These are phyloP conservation scores for Closterium sp. DNA, from an alignment of 139 green algal genomes.

Conservation along the genomic window DNA sequence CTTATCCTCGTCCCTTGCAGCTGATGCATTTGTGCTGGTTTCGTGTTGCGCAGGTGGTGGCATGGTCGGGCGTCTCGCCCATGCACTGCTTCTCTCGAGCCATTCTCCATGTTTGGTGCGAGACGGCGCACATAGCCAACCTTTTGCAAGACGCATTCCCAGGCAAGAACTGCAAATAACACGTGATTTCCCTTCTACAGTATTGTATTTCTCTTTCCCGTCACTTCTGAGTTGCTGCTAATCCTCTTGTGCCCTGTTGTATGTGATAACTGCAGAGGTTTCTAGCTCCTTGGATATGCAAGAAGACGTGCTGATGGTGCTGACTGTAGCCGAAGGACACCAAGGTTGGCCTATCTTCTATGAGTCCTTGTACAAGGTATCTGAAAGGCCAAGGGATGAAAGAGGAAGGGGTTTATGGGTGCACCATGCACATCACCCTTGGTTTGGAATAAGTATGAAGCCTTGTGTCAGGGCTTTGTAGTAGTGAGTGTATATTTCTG, in stretches of 20 bases:
- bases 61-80: conserved; percentile 6
- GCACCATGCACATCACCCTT: not conserved
- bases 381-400: not conserved
- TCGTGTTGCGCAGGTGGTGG: conserved; percentile 32
- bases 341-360: conserved; percentile 41
- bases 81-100: conserved; percentile 35
- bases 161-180: not conserved
- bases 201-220: not conserved
- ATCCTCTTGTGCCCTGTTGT: not conserved
- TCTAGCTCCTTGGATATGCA: conserved; percentile 27
- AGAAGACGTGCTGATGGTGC: conserved; percentile 42
- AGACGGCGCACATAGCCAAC: conserved; percentile 21
- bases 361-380: conserved; percentile 25
- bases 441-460: not conserved
- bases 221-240: not conserved
- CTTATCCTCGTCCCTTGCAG: not conserved
- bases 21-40: not conserved
- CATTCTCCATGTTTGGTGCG: conserved; percentile 47
- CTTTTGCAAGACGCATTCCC: conserved; percentile 36
- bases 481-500: not conserved
- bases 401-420: not conserved
- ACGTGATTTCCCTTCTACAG: not conserved
- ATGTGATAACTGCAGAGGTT: not conserved
- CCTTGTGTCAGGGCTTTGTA: not conserved
- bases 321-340: conserved; percentile 40